phyloP scores from a whole-genome alignment of 768 basidiomycete species.

The Fomitopsis pulvina region DNA sequence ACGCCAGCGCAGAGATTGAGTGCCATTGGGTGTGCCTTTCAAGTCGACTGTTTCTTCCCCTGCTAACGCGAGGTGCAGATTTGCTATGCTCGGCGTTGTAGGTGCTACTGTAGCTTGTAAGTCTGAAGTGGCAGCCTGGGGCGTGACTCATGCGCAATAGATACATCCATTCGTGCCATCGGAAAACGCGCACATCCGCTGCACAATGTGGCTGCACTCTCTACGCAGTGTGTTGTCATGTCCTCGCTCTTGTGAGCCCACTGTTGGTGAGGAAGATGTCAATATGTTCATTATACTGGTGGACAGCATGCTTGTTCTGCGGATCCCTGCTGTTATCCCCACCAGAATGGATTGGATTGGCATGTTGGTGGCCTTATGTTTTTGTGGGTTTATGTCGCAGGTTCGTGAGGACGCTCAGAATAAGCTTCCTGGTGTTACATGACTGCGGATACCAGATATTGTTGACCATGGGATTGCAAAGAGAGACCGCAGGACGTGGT shows the following conservation, averaged over 20 bases:
- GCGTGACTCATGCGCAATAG: conserved; percentile 25
- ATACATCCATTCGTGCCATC: conserved; percentile 54
- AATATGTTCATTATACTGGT: not conserved
- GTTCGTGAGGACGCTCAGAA: conserved; percentile 6
- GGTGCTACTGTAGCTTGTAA: conserved; percentile 64
- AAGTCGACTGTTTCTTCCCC: not conserved
- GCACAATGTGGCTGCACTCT: conserved; percentile 65
- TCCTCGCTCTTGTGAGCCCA: conserved; percentile 28
- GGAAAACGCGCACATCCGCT: conserved; percentile 72
- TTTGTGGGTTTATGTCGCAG: conserved; percentile 45
- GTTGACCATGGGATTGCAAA: conserved; percentile 55
- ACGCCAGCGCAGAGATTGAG: conserved; percentile 33
- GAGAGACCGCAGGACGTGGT: conserved; percentile 59
- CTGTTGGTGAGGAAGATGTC: too few species aligned
- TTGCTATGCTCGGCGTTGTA: conserved; percentile 56
- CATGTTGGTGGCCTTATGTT: conserved; percentile 41
- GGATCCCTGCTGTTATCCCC: conserved; percentile 39
- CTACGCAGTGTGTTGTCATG: conserved; percentile 42
- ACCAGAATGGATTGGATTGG: conserved; percentile 34
- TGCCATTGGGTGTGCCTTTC: conserved; percentile 45
- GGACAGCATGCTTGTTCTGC: conserved; percentile 36
- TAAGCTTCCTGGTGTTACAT: not conserved
- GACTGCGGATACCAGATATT: conserved; percentile 43
- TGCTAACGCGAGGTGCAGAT: conserved; percentile 29
- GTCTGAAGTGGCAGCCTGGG: not conserved